Conservation (phyloP, 768 basidiomycete species). For the Podaxis sp. region DNA sequence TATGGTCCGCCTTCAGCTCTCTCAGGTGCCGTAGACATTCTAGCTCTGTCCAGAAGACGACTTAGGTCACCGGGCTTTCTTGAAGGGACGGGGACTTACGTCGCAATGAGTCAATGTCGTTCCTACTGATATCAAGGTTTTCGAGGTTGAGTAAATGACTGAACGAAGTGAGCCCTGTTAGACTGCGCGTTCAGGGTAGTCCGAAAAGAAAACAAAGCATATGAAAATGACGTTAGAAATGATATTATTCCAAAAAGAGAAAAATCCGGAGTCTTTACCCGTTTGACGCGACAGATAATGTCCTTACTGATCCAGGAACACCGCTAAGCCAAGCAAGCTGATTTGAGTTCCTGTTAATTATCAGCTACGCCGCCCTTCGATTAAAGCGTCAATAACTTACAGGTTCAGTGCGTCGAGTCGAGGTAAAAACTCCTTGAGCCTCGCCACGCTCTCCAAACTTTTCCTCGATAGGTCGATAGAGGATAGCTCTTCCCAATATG, state of each 20-base stretch:
- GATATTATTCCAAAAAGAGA: constrained; percentile 15
- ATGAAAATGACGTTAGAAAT: constrained; percentile 16
- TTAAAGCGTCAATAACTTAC: constrained; percentile 46
- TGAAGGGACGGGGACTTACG: constrained; percentile 55
- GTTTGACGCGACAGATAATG: constrained; percentile 77
- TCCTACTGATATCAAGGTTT: constrained; percentile 86
- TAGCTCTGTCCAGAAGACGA: constrained; percentile 56
- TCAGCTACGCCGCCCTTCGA: constrained; percentile 12
- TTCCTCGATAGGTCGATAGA: constrained; percentile 74
- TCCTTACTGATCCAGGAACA: constrained; percentile 68
- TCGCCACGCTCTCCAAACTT: constrained; percentile 76
- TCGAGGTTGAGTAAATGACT: constrained; percentile 84
- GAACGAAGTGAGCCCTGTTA: constrained; percentile 87
- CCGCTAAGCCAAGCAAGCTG: constrained; percentile 80
- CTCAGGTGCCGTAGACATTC: constrained; percentile 81
- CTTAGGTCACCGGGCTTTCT: constrained; percentile 12
- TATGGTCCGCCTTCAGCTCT: constrained; percentile 89
- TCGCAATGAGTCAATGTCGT: constrained; percentile 82
- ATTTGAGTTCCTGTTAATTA: constrained; percentile 60
- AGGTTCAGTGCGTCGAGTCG: constrained; percentile 71
- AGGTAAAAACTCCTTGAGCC: constrained; percentile 88
- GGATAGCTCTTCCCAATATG: constrained; percentile 84
- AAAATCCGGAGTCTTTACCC: constrained; percentile 43
- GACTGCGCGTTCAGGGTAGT: constrained; percentile 38
- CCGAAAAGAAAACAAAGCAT: constrained; percentile 12